phyloP scores from a whole-genome alignment of 2,329 filamentous ascomycete genomes.

The Cercospora zeae-maydis region DNA sequence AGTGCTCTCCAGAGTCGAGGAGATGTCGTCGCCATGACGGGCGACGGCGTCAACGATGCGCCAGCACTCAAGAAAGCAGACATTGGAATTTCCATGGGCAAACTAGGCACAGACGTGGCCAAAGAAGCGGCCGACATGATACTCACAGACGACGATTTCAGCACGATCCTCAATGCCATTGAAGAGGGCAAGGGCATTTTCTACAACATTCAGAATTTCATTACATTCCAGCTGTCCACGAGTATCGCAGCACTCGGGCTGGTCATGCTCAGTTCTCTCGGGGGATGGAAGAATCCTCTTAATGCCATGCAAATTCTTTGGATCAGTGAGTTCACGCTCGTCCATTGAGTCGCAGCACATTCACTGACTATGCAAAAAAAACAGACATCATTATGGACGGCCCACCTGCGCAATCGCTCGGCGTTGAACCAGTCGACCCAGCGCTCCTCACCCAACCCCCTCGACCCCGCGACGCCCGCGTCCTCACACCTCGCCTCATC shows the following conservation, averaged over 20 bases:
- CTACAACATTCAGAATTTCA: constrained; percentile 98
- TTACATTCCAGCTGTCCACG: constrained; percentile 96
- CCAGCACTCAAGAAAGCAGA: constrained; percentile 95
- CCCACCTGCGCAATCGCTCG: constrained; percentile 91
- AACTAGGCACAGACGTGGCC: constrained; percentile 90
- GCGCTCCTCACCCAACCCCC: constrained; percentile 91
- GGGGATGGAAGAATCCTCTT: constrained; percentile 90
- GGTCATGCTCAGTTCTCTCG: constrained; percentile 85
- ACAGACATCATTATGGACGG: constrained; percentile 99
- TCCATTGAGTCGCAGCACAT: not conserved
- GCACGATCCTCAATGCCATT: constrained; percentile 88
- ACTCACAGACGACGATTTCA: constrained; percentile 82
- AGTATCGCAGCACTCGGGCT: constrained; percentile 89
- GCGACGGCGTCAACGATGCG: constrained; percentile 96
- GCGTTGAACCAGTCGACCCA: constrained; percentile 90
- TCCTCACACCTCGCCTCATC: constrained; percentile 81
- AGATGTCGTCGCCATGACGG: constrained; percentile 98
- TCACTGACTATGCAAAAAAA: constrained; percentile 8
- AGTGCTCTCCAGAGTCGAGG: constrained; percentile 84
- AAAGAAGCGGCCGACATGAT: constrained; percentile 97
- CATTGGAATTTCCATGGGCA: constrained; percentile 96
- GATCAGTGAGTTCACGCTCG: constrained; percentile 71
- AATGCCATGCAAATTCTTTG: constrained; percentile 99
- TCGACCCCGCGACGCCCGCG: constrained; percentile 78
- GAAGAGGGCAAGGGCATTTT: constrained; percentile 99